These are phyloP conservation scores for Ligustrum vulgare DNA, from an alignment of 257 asterid genomes.

Conservation along the genomic window DNA sequence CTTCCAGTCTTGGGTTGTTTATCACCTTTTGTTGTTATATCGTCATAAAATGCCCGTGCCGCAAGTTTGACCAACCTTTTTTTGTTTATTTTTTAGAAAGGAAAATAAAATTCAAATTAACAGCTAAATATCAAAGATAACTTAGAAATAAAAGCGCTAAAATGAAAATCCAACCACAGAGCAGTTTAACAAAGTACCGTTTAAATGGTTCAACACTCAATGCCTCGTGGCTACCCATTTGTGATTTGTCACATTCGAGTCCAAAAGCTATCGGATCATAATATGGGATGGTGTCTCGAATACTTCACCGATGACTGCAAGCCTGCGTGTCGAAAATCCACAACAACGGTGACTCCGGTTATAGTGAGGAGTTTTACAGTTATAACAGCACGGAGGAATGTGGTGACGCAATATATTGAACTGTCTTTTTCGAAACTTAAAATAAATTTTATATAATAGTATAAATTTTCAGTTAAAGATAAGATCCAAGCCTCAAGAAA, in stretches of 20 bases:
- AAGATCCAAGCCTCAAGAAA: too few species aligned
- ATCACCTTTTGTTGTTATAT: slow-evolving; percentile 80
- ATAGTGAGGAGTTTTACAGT: not conserved
- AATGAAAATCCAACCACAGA: not conserved
- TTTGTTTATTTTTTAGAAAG: not conserved
- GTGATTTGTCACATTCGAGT: not conserved
- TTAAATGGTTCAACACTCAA: slow-evolving; percentile 36
- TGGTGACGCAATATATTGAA: not conserved
- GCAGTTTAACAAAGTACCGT: slow-evolving; percentile 11
- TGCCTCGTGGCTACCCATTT: not conserved
- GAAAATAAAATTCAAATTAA: not conserved
- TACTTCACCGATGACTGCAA: not conserved
- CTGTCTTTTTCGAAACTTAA: not conserved
- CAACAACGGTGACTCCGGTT: not conserved
- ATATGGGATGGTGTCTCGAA: not conserved
- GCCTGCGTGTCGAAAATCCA: not conserved
- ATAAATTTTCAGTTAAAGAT: too few species aligned
- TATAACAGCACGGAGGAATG: not conserved
- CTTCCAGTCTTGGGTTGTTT: slow-evolving; percentile 80
- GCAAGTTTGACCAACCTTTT: slow-evolving; percentile 81
- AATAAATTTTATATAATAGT: too few species aligned
- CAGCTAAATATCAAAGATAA: not conserved
- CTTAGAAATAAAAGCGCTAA: not conserved
- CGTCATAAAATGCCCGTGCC: slow-evolving; percentile 92
- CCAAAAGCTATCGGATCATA: not conserved